These are phyloP conservation scores for Sporothrix schenckii DNA, from an alignment of 2,329 filamentous ascomycete genomes.

Conservation along the genomic window DNA sequence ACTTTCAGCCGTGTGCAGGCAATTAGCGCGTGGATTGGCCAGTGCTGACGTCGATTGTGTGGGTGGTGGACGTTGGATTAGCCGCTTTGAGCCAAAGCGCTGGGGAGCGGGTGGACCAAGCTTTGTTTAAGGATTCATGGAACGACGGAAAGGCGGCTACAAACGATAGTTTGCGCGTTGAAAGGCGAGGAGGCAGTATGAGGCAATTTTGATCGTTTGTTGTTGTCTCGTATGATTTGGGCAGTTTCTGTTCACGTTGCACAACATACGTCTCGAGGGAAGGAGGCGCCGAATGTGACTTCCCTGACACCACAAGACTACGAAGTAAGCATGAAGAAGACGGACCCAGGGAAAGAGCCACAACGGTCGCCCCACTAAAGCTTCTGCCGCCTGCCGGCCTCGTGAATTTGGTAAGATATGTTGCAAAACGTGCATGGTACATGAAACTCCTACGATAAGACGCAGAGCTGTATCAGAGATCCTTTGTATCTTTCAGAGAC, in stretches of 20 bases:
- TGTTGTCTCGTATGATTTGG: constrained; percentile 17
- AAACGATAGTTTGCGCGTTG: background rate
- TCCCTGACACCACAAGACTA: background rate
- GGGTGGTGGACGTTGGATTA: constrained; percentile 23
- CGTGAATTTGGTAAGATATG: background rate
- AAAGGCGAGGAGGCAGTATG: background rate
- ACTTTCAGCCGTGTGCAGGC: constrained; percentile 30
- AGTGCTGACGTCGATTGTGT: constrained; percentile 32
- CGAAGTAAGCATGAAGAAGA: background rate
- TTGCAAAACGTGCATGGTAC: background rate
- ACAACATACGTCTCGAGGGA: background rate
- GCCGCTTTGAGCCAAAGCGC: constrained; percentile 28
- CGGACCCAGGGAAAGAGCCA: constrained; percentile 17
- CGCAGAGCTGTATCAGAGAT: background rate
- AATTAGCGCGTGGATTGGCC: constrained; percentile 29
- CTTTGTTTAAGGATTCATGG: background rate
- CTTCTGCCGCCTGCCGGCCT: constrained; percentile 3
- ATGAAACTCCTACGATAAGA: background rate
- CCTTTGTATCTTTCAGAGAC: background rate
- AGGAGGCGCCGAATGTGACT: constrained; percentile 19
- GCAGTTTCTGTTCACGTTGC: background rate
- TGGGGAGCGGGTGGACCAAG: constrained; percentile 3
- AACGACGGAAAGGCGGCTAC: background rate
- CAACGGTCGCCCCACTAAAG: constrained; percentile 14
- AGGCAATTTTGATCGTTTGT: constrained; percentile 14